These are phyloP conservation scores for Rhynchosporium agropyri DNA, from an alignment of 2,329 filamentous ascomycete genomes.

Conservation along the genomic window DNA sequence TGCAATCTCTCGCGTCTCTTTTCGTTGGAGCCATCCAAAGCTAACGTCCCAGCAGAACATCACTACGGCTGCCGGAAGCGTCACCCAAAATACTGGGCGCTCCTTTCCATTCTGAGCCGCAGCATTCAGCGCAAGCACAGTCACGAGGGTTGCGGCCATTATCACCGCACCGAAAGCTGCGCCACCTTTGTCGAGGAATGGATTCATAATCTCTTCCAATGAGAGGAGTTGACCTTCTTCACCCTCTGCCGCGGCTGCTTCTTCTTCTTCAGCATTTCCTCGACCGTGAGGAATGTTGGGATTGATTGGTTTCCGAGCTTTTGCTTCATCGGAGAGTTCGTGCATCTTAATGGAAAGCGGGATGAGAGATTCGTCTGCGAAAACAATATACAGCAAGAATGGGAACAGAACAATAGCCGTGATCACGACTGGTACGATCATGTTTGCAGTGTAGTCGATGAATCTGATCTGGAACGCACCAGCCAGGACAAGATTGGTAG, in stretches of 20 bases:
- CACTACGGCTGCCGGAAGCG: slow-evolving; percentile 66
- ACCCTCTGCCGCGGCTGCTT: slow-evolving; percentile 45
- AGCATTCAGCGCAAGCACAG: slow-evolving; percentile 67
- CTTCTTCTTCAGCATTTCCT: slow-evolving; percentile 56
- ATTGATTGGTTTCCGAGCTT: slow-evolving; percentile 62
- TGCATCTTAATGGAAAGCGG: slow-evolving; percentile 69
- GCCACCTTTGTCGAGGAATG: slow-evolving; percentile 68
- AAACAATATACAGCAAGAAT: slow-evolving; percentile 70
- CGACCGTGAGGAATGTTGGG: slow-evolving; percentile 71
- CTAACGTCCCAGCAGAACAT: slow-evolving; percentile 70
- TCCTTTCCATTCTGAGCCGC: slow-evolving; percentile 53
- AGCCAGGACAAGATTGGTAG: slow-evolving; percentile 74
- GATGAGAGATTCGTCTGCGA: slow-evolving; percentile 64
- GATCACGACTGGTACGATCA: slow-evolving; percentile 72
- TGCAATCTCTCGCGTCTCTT: slow-evolving; percentile 66
- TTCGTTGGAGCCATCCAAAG: slow-evolving; percentile 64
- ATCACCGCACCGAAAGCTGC: slow-evolving; percentile 65
- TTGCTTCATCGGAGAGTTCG: slow-evolving; percentile 61
- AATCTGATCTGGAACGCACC: slow-evolving; percentile 74
- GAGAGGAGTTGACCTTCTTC: slow-evolving; percentile 59
- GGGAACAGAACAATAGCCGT: slow-evolving; percentile 71
- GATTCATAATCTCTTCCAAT: slow-evolving; percentile 75
- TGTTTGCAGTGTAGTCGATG: slow-evolving; percentile 74
- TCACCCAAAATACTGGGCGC: slow-evolving; percentile 68
- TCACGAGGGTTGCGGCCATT: slow-evolving; percentile 69